Evolutionary conservation across 2,329 filamentous ascomycete species (phyloP).

Genomic region (Pyricularia grisea): DNA sequence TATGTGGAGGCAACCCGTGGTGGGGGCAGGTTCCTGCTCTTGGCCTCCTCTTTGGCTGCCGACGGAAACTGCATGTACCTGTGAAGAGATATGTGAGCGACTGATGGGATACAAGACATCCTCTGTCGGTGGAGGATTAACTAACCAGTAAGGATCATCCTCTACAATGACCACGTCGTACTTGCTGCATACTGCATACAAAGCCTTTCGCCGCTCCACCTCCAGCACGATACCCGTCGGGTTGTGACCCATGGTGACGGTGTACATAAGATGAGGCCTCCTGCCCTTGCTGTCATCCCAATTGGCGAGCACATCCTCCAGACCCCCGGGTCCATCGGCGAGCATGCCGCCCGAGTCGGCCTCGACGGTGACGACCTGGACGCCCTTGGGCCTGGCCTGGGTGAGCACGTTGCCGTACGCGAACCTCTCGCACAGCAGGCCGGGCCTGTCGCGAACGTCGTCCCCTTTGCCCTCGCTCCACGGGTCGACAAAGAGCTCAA

Average conservation of each 20-base stretch:
- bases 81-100: background rate
- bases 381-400: constrained; percentile 54
- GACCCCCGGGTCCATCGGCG: constrained; percentile 60
- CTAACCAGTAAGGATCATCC: constrained; percentile 82
- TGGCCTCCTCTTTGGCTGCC: constrained; percentile 42
- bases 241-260: constrained; percentile 85
- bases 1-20: constrained; percentile 22
- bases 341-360: constrained; percentile 75
- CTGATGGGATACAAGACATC: background rate
- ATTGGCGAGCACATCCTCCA: constrained; percentile 69
- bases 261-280: constrained; percentile 79
- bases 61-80: constrained; percentile 76
- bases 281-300: constrained; percentile 71
- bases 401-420: constrained; percentile 71
- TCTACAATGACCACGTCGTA: constrained; percentile 89
- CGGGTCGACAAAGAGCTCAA: constrained; percentile 66
- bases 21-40: constrained; percentile 29
- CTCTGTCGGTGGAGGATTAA: background rate
- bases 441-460: constrained; percentile 60
- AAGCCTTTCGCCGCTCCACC: constrained; percentile 61
- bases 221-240: constrained; percentile 72
- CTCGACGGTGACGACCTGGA: constrained; percentile 64
- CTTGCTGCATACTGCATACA: constrained; percentile 72
- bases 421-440: constrained; percentile 70
- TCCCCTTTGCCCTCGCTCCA: constrained; percentile 60